phyloP scores from a whole-genome alignment of 2,329 filamentous ascomycete genomes.

The Esteya vermicola region DNA sequence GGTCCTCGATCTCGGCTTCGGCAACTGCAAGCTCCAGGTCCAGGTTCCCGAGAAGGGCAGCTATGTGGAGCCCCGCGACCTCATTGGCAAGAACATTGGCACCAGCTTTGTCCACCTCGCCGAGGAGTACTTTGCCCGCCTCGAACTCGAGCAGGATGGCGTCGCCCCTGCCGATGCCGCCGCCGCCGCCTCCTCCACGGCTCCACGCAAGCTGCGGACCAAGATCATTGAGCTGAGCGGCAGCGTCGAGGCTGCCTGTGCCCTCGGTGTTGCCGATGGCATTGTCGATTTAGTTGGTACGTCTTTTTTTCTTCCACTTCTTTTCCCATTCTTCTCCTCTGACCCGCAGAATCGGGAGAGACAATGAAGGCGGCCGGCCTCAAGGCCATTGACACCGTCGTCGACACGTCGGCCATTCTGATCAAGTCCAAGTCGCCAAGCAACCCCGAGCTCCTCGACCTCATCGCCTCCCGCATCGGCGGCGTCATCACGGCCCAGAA shows the following conservation, averaged over 20 bases:
- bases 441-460: slow-evolving; percentile 64
- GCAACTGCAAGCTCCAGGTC: slow-evolving; percentile 85
- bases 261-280: slow-evolving; percentile 86
- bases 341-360: slow-evolving; percentile 70
- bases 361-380: slow-evolving; percentile 95
- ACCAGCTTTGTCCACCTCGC: slow-evolving; percentile 88
- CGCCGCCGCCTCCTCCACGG: slow-evolving; percentile 18
- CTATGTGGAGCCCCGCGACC: slow-evolving; percentile 54
- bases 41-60: slow-evolving; percentile 81
- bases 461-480: slow-evolving; percentile 74
- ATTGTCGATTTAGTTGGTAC: slow-evolving; percentile 93
- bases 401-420: slow-evolving; percentile 75
- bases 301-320: slow-evolving; percentile 15
- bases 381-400: slow-evolving; percentile 85
- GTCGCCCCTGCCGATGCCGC: no score
- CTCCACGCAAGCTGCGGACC: slow-evolving; percentile 51
- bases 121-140: slow-evolving; percentile 64
- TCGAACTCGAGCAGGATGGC: slow-evolving; percentile 46
- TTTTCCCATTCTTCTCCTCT: background rate
- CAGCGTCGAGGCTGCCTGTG: slow-evolving; percentile 94
- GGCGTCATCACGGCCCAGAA: slow-evolving; percentile 92
- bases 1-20: slow-evolving; percentile 82
- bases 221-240: slow-evolving; percentile 91
- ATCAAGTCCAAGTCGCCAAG: slow-evolving; percentile 81
- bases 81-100: slow-evolving; percentile 85